These are phyloP conservation scores for Iberis pinnata DNA, from an alignment of 345 rosid species.

Conservation along the genomic window DNA sequence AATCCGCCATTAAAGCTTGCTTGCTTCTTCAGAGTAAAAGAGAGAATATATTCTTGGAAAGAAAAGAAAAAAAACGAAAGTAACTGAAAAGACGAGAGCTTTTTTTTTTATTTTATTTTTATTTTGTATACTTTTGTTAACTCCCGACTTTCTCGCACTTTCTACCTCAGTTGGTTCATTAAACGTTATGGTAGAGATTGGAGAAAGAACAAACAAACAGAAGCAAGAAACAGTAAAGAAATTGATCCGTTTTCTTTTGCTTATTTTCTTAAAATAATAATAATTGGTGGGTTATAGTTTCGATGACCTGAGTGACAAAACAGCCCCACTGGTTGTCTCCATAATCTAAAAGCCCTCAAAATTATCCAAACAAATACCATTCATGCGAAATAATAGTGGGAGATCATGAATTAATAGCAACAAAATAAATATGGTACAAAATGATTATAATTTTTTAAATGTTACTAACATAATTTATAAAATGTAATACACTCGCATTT, in stretches of 20 bases:
- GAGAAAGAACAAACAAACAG: slow-evolving; percentile 12
- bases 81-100: slow-evolving; percentile 25
- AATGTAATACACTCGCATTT: too few relatives aligned
- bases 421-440: too few relatives aligned
- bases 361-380: slow-evolving; percentile 11
- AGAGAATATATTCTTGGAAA: too few relatives aligned
- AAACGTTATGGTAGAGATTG: slow-evolving; percentile 17
- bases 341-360: slow-evolving; percentile 24
- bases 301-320: slow-evolving; percentile 13
- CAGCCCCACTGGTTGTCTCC: too few relatives aligned
- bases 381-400: too few relatives aligned
- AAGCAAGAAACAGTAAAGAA: not conserved
- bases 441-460: too few relatives aligned
- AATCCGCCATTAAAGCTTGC: slow-evolving; percentile 48
- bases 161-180: slow-evolving; percentile 10
- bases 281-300: slow-evolving; percentile 28
- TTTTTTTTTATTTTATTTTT: not conserved
- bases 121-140: too few relatives aligned
- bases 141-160: slow-evolving; percentile 33
- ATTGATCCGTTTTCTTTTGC: slow-evolving; percentile 17
- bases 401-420: too few relatives aligned
- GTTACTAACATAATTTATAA: too few relatives aligned
- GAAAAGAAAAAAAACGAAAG: slow-evolving; percentile 14
- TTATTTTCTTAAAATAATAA: not conserved
- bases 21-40: slow-evolving; percentile 33